Conservation (phyloP, 768 basidiomycete species). For the Kwoniella newhampshirensis region DNA sequence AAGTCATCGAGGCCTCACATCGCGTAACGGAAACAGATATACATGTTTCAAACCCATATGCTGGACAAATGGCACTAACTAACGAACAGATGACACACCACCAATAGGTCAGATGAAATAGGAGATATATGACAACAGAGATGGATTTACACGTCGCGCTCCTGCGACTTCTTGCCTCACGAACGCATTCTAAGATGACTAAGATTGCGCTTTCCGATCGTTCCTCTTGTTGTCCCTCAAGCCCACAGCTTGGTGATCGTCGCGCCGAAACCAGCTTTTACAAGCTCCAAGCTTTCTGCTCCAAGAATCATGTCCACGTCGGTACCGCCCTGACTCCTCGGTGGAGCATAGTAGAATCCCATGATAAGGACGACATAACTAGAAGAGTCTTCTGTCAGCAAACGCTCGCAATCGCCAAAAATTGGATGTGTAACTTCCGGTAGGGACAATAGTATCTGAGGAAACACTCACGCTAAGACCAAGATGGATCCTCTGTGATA, state of each 20-base stretch:
- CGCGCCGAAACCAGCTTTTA: constrained; percentile 1
- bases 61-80: too few species aligned
- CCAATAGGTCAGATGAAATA: too few species aligned
- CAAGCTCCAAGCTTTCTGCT: neutral
- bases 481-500: constrained; percentile 97
- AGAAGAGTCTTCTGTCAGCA: constrained; percentile 11
- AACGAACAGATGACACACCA: too few species aligned
- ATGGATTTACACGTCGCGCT: too few species aligned
- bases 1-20: too few species aligned
- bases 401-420: neutral
- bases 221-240: too few species aligned
- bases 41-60: too few species aligned
- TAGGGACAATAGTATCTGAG: neutral
- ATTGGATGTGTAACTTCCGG: neutral
- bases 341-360: constrained; percentile 80
- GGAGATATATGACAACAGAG: too few species aligned
- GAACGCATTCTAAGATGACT: neutral
- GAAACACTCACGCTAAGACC: constrained; percentile 71
- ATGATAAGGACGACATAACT: constrained; percentile 88
- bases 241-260: constrained; percentile 18
- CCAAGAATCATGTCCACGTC: constrained; percentile 12
- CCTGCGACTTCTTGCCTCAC: too few species aligned
- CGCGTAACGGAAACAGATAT: too few species aligned
- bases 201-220: neutral
- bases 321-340: constrained; percentile 6